Evolutionary conservation across 805 yeast genomes (phyloP), one percentile per base, ranked within the genome.

Genomic region (Kregervanrija fluxuum): DNA sequence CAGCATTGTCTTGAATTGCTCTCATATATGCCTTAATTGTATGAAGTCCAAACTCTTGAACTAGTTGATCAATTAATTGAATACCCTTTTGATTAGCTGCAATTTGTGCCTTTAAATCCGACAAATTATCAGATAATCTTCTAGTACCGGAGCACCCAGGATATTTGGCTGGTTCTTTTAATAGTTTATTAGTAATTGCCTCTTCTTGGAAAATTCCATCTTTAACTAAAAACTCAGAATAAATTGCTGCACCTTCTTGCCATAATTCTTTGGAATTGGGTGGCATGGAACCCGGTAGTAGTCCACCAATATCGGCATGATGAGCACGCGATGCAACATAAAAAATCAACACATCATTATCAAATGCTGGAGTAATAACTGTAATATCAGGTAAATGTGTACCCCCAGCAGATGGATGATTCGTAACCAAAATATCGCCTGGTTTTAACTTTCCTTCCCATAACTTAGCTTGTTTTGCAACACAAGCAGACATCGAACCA

Each of bases 271-370:
- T 86, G 2, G 96, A 87, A 57, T 84, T 80, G 9, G 96, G 95
- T 12, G 97, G 96, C 89, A 90, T 88, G 0, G 95, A 84, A 1
- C 97, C 97, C 1, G 97, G 95, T 33, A 87, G 66, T 46, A 83
- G 77, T 11, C 95, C 95, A 13, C 98, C 97, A 57, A 91, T 90
- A 63, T 90, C 98, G 5, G 96, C 90, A 65, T 91, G 98, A 65
- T 90, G 98, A 2, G 96, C 97, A 51, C 98, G 73, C 0, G 95
- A 82, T 0, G 97, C 98, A 11, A 87, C 89, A 71, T 87, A 90
- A 61, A 90, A 90, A 28, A 88, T 76, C 33, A 87, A 73, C 43
- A 68, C 62, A 6, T 69, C 74, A 37, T 70, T 70, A n/a, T 77
- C 69, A 57, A 87, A 84, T 1, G 90, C 89, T 0, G 98, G 98